Evolutionary conservation across 139 green algal species (phyloP).

Genomic region (Nannochloris sp.): DNA sequence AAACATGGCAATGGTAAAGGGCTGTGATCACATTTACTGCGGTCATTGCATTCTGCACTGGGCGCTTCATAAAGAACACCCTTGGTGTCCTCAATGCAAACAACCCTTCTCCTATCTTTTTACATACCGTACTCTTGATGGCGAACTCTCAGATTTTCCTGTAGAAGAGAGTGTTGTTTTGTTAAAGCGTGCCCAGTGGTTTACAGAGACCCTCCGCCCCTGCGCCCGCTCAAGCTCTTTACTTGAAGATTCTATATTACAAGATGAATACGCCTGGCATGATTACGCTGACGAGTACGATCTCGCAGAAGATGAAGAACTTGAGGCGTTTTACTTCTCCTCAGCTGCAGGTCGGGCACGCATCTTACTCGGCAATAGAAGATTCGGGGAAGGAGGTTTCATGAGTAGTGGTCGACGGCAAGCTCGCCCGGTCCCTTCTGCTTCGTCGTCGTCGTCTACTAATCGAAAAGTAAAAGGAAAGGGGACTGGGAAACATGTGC

Average conservation of each 20-base stretch:
- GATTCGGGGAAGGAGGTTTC: conserved; percentile 52
- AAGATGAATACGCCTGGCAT: conserved; percentile 30
- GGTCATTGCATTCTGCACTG: conserved; percentile 74
- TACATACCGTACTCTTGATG: conserved; percentile 63
- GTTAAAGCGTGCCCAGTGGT: conserved; percentile 73
- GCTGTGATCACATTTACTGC: conserved; percentile 83
- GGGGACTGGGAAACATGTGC: neutral
- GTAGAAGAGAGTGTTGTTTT: conserved; percentile 68
- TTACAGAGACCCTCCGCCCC: conserved; percentile 36
- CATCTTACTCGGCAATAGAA: conserved; percentile 71
- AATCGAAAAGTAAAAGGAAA: neutral
- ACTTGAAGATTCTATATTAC: conserved; percentile 11
- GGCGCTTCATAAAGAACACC: conserved; percentile 51
- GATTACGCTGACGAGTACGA: conserved; percentile 44
- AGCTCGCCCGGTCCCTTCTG: conserved; percentile 1
- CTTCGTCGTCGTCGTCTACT: neutral
- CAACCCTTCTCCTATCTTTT: conserved; percentile 46
- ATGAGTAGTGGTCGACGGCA: neutral
- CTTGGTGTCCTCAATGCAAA: conserved; percentile 73
- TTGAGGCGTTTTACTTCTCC: conserved; percentile 70
- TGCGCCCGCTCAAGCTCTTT: neutral
- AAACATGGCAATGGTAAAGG: conserved; percentile 62
- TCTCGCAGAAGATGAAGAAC: conserved; percentile 57
- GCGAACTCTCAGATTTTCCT: conserved; percentile 59
- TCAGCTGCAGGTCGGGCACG: conserved; percentile 48